Evolutionary conservation across 805 yeast genomes (phyloP), one percentile per base, ranked within the genome.

Genomic region (Grigorovia jiainica): DNA sequence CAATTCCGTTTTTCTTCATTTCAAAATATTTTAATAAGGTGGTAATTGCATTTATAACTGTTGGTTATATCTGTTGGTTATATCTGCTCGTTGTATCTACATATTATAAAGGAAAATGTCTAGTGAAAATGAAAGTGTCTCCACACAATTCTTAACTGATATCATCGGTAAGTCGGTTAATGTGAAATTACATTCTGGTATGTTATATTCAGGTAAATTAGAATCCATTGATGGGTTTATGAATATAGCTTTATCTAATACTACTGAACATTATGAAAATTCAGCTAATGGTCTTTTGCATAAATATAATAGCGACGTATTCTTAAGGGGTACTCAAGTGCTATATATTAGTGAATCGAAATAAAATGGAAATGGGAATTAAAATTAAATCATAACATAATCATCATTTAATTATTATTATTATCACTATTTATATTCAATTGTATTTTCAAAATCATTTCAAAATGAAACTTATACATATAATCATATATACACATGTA

Each of bases 171-270:
- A 80, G 39, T 67, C 75, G 15, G 97, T 92, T 18, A 66, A 80
- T 32, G 96, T 92, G 23, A 87, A 84, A 60, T 74, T 89, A 42
- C 76, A 82, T 58, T 84, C 92, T 29, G 97, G 96, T 11, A 79
- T 89, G 47, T 85, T 85, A 45, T 92, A 87, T 63, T 75, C 71
- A 36, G 94, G 90, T 49, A 64, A 54, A 39, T 71, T 85, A 48
- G 90, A 85, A 52, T 85, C 96, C 33, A 89, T 92, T 44, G 98
- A 92, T 60, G 97, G 97, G 7, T 92, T 80, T 67, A 87, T 92
- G 96, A 92, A 92, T 64, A 82, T 92, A 38, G 95, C 90, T 2
- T 71, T 92, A 49, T 87, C 83, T 42, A 73, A 79, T 46, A 78
- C 95, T 4, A 70, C 76, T 37, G 98, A 92, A 41, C 65, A 60